Percentiles rank a stretch among this genome's conserved stretches.
phyloP scores from a whole-genome alignment of 768 basidiomycete genomes.

The Hydnum rufescens region DNA sequence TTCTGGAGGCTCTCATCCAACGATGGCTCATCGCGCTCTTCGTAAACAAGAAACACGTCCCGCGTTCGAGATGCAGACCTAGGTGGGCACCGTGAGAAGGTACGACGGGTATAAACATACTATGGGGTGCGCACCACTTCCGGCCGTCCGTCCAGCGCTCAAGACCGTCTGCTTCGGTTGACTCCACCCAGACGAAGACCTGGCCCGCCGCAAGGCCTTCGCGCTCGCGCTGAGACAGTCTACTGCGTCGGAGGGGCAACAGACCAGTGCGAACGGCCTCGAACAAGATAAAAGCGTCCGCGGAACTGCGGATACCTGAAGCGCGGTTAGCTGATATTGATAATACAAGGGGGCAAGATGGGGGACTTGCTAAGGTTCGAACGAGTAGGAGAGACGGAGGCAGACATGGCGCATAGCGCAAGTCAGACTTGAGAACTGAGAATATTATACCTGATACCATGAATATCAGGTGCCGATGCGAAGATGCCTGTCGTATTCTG shows the following conservation, averaged over 20 bases:
- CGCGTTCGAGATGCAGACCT: neutral
- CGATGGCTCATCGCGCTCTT: neutral
- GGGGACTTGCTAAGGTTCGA: neutral
- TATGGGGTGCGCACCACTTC: neutral
- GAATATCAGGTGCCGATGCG: no score
- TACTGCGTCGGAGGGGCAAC: neutral
- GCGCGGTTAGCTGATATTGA: neutral
- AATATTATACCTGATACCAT: neutral
- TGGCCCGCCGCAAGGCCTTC: neutral
- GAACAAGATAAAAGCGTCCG: neutral
- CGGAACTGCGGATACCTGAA: neutral
- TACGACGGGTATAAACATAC: neutral
- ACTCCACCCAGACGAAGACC: neutral
- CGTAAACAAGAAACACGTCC: slow-evolving; percentile 1
- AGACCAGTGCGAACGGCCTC: neutral
- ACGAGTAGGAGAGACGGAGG: neutral
- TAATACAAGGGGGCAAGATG: neutral
- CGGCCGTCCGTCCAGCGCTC: neutral
- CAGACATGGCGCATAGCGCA: neutral
- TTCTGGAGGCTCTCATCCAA: neutral
- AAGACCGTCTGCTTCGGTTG: neutral
- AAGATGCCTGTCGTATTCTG: no score
- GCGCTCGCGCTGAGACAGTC: neutral
- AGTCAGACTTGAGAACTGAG: neutral
- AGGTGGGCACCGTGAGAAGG: neutral